Base-by-base conservation (phyloP, 768 basidiomycete species). In the Phylloporus arenicola region DNA sequence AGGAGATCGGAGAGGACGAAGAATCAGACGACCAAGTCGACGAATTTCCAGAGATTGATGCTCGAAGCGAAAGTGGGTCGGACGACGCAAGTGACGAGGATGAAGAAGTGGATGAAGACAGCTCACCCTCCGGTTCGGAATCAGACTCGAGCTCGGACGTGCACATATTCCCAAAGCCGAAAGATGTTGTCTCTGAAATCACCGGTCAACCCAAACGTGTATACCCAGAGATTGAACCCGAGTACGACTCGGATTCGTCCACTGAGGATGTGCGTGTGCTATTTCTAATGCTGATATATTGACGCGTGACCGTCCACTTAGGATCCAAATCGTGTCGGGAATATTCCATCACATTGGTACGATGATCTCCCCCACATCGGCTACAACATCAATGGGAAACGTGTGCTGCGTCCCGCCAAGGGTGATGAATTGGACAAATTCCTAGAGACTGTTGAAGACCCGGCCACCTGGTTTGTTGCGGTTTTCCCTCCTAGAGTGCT, bases 341-440 rank as follows among this genome's bases (percentile, higher is more conserved):
- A 95, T 69, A 75, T 99, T 54, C 96, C 96, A 41, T 86, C 88
- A 79, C 93, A 99, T 63, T 99, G 95, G 93, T 99, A 99, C 68
- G 96, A 98, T 66, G 94, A 98, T 74, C 75, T 99, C 58, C 96
- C 96, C n/a, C 96, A 99, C 70, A 80, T 99, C 64, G 96, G 96
- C 41, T 99, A 99, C 71, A 82, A 92, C 68, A 84, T 98, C 59
- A 82, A 93, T 65, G 96, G 96, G 47, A 95, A 92, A 72, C 86
- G 86, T 65, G 84, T 99, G 43, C 78, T 98, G 55, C 86, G 92
- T 47, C 94, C 96, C 12, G 95, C 92, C 38, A 84, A 86, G 59
- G 93, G 93, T 39, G 96, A 99, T 63, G 96, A 98, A 68, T 73
- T 99, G 46, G 96, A 99, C 75, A 96, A 90, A 68, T 99, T 99